Percentiles rank a stretch among this genome's conserved stretches.
Evolutionary conservation across 257 asterid species (phyloP).

Genomic region (Solanum tarapatanum): DNA sequence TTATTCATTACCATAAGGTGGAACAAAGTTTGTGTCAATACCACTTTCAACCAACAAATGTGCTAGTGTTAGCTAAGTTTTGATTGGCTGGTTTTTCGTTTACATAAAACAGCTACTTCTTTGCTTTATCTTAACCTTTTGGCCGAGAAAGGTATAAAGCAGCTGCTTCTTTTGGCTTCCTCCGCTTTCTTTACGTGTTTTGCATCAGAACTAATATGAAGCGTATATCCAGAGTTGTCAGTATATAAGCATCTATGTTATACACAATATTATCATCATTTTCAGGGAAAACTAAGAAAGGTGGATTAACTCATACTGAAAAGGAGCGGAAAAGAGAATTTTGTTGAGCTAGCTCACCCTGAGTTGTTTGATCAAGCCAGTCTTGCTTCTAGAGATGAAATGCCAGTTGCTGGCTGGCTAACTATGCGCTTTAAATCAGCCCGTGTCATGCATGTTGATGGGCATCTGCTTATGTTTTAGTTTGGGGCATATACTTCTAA

Average conservation of each 20-base stretch:
- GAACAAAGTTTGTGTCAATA: background rate
- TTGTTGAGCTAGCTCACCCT: constrained; percentile 6
- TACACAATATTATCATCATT: background rate
- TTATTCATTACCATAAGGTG: background rate
- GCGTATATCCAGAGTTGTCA: background rate
- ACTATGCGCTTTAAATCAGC: background rate
- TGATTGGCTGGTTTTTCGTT: background rate
- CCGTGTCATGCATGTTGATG: background rate
- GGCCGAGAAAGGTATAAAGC: background rate
- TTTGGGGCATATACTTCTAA: constrained; percentile 14
- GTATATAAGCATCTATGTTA: background rate
- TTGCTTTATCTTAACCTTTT: background rate
- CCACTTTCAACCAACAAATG: background rate
- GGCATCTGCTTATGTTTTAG: constrained; percentile 12
- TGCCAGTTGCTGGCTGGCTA: background rate
- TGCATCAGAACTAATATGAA: background rate
- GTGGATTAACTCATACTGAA: constrained; percentile 5
- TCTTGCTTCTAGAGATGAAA: background rate
- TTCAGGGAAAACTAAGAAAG: constrained; percentile 13
- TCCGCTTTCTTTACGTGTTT: background rate
- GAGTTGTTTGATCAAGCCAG: constrained; percentile 2
- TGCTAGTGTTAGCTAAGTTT: background rate
- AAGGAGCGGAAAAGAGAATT: constrained; percentile 3
- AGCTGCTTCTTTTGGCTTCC: background rate
- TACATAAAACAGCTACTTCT: background rate